A percentile compares a stretch with the other conserved stretches of the same genome.
These are phyloP conservation scores for Fusarium coffeatum DNA, from an alignment of 2,329 filamentous ascomycete species.

Conservation along the genomic window DNA sequence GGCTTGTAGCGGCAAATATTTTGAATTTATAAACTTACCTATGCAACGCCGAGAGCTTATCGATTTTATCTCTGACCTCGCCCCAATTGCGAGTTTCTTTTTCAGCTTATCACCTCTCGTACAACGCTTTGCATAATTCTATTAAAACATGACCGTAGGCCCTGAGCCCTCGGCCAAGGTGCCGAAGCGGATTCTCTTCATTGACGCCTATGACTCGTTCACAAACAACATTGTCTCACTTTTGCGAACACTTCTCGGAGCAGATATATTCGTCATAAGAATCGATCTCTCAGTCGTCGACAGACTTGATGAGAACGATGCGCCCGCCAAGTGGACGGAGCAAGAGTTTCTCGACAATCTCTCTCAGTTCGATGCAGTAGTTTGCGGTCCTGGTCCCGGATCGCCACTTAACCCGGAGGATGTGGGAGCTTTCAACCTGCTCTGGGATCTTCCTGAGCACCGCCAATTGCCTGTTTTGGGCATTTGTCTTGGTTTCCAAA, in stretches of 20 bases:
- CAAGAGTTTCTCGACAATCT: constrained; percentile 57
- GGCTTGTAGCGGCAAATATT: constrained; percentile 46
- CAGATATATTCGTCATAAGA: constrained; percentile 66
- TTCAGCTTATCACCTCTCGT: background rate
- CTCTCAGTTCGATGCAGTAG: constrained; percentile 79
- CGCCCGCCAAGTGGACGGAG: constrained; percentile 54
- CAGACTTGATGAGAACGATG: constrained; percentile 13
- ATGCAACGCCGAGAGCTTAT: constrained; percentile 22
- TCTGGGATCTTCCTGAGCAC: constrained; percentile 75
- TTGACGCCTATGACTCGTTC: constrained; percentile 98
- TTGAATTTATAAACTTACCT: constrained; percentile 12
- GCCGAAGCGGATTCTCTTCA: constrained; percentile 75
- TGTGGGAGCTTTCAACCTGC: constrained; percentile 80
- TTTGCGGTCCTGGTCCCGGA: constrained; percentile 92
- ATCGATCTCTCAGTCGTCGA: constrained; percentile 64
- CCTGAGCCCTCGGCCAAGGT: constrained; percentile 24
- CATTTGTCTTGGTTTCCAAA: constrained; percentile 91
- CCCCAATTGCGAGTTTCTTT: background rate
- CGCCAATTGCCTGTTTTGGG: constrained; percentile 81
- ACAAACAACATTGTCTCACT: constrained; percentile 93
- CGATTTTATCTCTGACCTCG: background rate
- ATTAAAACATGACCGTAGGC: constrained; percentile 38
- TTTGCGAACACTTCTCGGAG: constrained; percentile 75
- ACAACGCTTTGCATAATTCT: background rate
- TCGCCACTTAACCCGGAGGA: constrained; percentile 78